Percentiles rank a stretch among this genome's conserved stretches.
Conservation (phyloP, 257 asterid genomes). For the Echium plantagineum region DNA sequence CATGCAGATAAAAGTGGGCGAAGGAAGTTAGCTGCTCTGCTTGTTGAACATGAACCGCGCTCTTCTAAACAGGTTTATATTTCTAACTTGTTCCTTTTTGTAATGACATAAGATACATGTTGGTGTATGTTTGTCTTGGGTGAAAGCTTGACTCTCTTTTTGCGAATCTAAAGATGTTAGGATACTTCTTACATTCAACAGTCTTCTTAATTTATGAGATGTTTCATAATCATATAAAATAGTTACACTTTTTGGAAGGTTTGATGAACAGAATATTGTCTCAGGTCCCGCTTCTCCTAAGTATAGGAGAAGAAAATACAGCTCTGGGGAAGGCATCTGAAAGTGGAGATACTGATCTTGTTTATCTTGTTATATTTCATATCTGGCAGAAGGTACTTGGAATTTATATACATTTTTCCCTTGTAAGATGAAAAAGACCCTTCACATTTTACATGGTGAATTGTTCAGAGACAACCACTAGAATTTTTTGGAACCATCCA, state of each 20-base stretch:
- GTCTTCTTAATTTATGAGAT: no score
- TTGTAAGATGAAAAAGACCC: neutral
- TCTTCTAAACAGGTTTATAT: slow-evolving; percentile 73
- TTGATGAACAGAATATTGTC: slow-evolving; percentile 4
- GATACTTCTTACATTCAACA: no score
- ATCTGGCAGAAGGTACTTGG: slow-evolving; percentile 75
- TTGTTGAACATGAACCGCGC: slow-evolving; percentile 86
- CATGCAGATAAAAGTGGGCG: slow-evolving; percentile 93
- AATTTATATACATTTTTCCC: slow-evolving; percentile 2
- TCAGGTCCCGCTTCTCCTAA: slow-evolving; percentile 88
- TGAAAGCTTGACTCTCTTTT: no score
- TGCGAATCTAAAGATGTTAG: no score
- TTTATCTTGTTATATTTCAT: slow-evolving; percentile 88
- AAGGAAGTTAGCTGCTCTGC: slow-evolving; percentile 95
- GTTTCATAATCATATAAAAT: neutral
- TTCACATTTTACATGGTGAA: slow-evolving; percentile 8
- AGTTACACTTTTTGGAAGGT: neutral
- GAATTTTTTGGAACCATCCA: slow-evolving; percentile 79
- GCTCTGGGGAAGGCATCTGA: slow-evolving; percentile 85
- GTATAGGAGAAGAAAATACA: slow-evolving; percentile 92
- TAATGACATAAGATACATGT: no score
- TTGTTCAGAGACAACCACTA: slow-evolving; percentile 60
- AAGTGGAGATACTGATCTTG: slow-evolving; percentile 96
- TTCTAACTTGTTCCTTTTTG: slow-evolving; percentile 6
- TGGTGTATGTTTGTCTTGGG: no score